Percentiles rank a stretch among this genome's conserved stretches.
Evolutionary conservation across 768 basidiomycete species (phyloP).

Genomic region (Boletus reticulatus): DNA sequence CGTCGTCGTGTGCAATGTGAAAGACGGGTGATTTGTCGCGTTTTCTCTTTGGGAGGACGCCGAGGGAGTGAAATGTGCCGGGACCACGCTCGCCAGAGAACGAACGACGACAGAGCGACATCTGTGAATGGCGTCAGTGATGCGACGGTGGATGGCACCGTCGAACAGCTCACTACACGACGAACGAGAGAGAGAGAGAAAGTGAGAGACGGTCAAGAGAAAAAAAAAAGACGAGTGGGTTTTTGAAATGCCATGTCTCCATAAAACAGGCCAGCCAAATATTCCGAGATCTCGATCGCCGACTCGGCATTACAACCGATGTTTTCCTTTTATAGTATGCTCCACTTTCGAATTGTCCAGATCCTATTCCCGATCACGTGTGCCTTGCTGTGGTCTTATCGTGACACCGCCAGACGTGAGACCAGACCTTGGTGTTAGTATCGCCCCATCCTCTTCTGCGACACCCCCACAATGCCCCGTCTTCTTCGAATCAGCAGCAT

Average conservation of each 20-base stretch:
- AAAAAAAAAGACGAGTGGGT: background rate
- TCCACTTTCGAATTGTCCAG: slow-evolving; percentile 19
- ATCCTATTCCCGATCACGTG: slow-evolving; percentile 21
- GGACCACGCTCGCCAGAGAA: slow-evolving; percentile 38
- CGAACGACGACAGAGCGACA: slow-evolving; percentile 18
- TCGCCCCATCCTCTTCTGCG: too few relatives aligned
- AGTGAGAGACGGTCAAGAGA: background rate
- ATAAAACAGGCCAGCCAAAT: background rate
- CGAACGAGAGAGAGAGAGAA: background rate
- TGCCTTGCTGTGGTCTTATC: slow-evolving; percentile 21
- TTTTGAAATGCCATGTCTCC: slow-evolving; percentile 14
- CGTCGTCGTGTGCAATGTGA: slow-evolving; percentile 22
- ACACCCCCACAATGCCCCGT: too few relatives aligned
- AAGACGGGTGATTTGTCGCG: slow-evolving; percentile 18
- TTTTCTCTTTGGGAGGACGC: slow-evolving; percentile 43
- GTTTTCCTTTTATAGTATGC: slow-evolving; percentile 9
- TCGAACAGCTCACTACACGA: background rate
- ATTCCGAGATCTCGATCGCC: slow-evolving; percentile 23
- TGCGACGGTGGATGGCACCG: background rate
- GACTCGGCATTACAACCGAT: slow-evolving; percentile 6
- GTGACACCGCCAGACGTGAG: background rate
- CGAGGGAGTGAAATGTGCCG: slow-evolving; percentile 45
- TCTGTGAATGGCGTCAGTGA: slow-evolving; percentile 14
- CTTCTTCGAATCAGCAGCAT: too few relatives aligned
- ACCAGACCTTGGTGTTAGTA: too few relatives aligned